Evolutionary conservation across 768 basidiomycete species (phyloP), one percentile per base, ranked within the genome.

Genomic region (Russula virescens): DNA sequence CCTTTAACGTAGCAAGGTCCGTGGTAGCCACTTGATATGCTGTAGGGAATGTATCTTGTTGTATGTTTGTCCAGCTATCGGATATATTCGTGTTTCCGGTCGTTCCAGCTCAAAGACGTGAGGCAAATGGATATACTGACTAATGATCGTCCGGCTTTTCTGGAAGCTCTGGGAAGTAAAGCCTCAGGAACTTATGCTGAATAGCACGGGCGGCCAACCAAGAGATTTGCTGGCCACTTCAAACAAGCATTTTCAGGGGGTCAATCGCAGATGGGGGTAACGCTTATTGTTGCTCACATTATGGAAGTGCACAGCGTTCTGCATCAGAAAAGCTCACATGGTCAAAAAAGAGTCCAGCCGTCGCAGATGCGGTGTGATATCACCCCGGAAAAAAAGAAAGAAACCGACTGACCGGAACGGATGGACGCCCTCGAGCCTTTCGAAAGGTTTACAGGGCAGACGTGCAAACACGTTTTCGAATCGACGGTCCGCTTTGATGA

Each of bases 161-260:
- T 0, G 91, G 88, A 3, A 94, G 75, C 10, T 82, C 77, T 19
- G 84, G 83, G 67, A 92, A 83, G 72, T 83, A 95, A 19, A 95
- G 73, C 26, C 89, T 81, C 54, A 85, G 76, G 73, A 96, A 96
- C 61, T 80, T 83, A 73, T 92, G 88, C 42, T 78, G 85, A 63
- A 96, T 92, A 21, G 90, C 85, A 23, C 89, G 80, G 0, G 94
- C 94, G 13, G 93, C 94, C 48, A 87, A 73, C 89, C 89, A 92
- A 1, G 89, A 91, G 25, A 94, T 89, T 71, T 94, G 89, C 72
- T 89, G 88, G 5, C 82, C 86, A 43, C 87, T 88, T 50, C 53
- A n/a, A 60, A 19, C 10, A 13, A 18, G 9, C 38, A n/a, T 38
- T 10, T 50, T 60, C 7, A 60, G 18, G 40, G 19, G 5, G n/a